Base-by-base conservation (phyloP, 208 protist genomes). In the Herpetomonas muscarum region DNA sequence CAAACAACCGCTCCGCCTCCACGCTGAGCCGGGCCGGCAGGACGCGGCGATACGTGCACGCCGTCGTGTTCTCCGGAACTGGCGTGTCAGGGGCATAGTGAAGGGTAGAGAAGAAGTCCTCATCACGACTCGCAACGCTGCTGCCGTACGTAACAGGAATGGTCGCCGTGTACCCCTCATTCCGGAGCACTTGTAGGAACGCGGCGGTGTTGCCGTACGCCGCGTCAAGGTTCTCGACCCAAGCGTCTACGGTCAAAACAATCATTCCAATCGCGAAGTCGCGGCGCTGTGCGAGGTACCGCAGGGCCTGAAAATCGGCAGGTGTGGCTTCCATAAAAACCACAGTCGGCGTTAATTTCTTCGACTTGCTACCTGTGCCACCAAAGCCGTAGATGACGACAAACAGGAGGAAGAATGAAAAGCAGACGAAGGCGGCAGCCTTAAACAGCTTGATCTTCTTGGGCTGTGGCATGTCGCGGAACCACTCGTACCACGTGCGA, bases 321-420 rank as follows among this genome's bases (percentile, higher is more conserved):
- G 83, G 81, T 19, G 78, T 79, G 25, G 67, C 67, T 44, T 90
- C 78, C 50, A 80, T 85, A 55, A 93, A 93, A 25, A 93, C 24
- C 7, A 93, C 64, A 1, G 61, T 66, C 1, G 68, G 52, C 9
- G 44, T 48, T 13, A 76, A 65, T 1, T 48, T 32, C 3, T n/a
- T 48, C 1, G 65, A 67, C 42, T 58, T 75, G 34, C 65, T 77
- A 19, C 64, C 67, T 0, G 74, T 89, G 4, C 81, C 69, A 7
- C 82, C 80, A 74, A 87, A 90, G 5, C 55, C 75, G 52, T 87
- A 90, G 36, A 88, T 83, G 6, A 93, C 66, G 55, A 93, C 58
- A 44, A 87, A 71, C 0, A 93, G 37, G 17, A 93, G 65, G 29
- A 81, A 86, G 32, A 90, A 22, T 25, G 68, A 51, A 61, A 81